A percentile compares a stretch with the other conserved stretches of the same genome.
These are phyloP conservation scores for Erythrobasidium yunnanense DNA, from an alignment of 768 basidiomycete species.

Conservation along the genomic window DNA sequence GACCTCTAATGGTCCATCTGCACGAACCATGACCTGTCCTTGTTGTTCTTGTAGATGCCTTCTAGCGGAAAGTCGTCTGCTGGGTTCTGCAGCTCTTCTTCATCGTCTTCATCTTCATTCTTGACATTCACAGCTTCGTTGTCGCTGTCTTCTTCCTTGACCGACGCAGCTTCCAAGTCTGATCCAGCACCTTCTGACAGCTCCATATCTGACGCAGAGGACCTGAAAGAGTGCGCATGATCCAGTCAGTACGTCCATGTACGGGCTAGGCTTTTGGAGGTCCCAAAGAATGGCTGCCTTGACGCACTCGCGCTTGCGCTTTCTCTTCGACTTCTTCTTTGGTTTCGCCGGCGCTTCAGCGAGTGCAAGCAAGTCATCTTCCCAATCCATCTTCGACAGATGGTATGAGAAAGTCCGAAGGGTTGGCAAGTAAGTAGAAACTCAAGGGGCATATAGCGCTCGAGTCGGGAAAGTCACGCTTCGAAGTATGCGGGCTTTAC, in stretches of 20 bases:
- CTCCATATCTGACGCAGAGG: constrained; percentile 22
- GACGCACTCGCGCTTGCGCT: constrained; percentile 26
- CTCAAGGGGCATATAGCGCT: background rate
- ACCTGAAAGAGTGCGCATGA: background rate
- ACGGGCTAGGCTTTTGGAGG: too few relatives aligned
- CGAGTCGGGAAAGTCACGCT: too few relatives aligned
- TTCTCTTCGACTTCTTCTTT: constrained; percentile 20
- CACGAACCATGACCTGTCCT: constrained; percentile 20
- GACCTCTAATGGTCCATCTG: background rate
- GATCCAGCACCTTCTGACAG: background rate
- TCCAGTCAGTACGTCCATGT: background rate
- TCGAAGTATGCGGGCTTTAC: too few relatives aligned
- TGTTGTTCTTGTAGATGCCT: constrained; percentile 22
- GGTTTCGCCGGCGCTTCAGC: constrained; percentile 20
- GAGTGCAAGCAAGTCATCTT: constrained; percentile 25
- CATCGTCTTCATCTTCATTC: constrained; percentile 1
- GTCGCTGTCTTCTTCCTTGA: background rate
- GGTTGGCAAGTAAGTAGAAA: background rate
- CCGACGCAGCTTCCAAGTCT: background rate
- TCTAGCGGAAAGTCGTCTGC: constrained; percentile 23
- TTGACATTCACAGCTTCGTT: background rate
- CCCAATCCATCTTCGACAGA: constrained; percentile 25
- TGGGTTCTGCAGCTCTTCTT: background rate
- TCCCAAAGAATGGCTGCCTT: too few relatives aligned
- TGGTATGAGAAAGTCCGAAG: background rate